Evolutionary conservation across 129 eudicot species (phyloP).

Genomic region (Mikania micrantha): DNA sequence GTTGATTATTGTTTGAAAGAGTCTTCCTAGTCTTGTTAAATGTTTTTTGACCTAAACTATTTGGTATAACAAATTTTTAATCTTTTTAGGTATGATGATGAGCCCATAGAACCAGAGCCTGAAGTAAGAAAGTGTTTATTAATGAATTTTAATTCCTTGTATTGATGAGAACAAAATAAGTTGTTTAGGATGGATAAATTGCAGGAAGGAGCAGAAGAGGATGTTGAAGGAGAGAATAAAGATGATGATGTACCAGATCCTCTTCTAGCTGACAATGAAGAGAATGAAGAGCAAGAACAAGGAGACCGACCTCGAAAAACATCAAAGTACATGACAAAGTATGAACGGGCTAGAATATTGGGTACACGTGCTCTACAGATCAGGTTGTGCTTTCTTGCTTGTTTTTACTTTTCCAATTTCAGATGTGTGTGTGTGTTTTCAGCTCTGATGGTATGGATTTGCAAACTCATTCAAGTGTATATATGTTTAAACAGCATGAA

Average conservation of each 20-base stretch:
- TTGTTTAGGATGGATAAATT: slow-evolving; percentile 7
- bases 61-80: not conserved
- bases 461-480: not conserved
- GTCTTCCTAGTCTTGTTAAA: not conserved
- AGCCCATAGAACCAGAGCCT: slow-evolving; percentile 81
- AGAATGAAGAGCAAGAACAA: slow-evolving; percentile 47
- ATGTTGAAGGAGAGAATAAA: slow-evolving; percentile 46
- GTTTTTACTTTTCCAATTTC: not conserved
- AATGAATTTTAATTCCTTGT: not conserved
- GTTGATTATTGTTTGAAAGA: not conserved
- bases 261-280: slow-evolving; percentile 56
- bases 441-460: not conserved
- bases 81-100: slow-evolving; percentile 66
- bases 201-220: slow-evolving; percentile 87
- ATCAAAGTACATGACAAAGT: slow-evolving; percentile 88
- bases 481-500: slow-evolving; percentile 61
- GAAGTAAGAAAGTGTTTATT: slow-evolving; percentile 39
- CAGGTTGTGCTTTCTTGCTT: slow-evolving; percentile 35
- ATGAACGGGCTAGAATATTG: slow-evolving; percentile 86
- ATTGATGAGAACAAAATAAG: not conserved
- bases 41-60: not conserved
- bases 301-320: slow-evolving; percentile 69
- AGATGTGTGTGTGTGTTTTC: not conserved
- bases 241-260: slow-evolving; percentile 62
- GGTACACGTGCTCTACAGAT: slow-evolving; percentile 95